Conservation (phyloP, 768 basidiomycete species). For the Tricholoma matsutake region DNA sequence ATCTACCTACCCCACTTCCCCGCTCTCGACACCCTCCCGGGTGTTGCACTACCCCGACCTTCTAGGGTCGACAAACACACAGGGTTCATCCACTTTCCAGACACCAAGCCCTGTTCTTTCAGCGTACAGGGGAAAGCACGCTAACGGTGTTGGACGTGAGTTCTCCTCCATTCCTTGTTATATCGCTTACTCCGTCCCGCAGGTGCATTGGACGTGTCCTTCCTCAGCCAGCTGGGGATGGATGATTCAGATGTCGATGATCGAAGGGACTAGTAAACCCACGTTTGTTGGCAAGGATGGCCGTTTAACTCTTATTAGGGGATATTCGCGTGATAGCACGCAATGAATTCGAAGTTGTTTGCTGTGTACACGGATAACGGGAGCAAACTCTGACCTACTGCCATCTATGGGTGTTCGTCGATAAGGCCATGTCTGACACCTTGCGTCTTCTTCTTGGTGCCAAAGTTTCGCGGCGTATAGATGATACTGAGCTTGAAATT, state of each 20-base stretch:
- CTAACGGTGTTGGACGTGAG: conserved; percentile 37
- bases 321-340: too few relatives aligned
- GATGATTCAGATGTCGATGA: neutral
- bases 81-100: conserved; percentile 31
- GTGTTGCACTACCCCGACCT: conserved; percentile 34
- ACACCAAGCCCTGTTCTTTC: conserved; percentile 43
- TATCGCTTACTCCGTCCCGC: neutral
- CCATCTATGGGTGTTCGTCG: too few relatives aligned
- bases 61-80: conserved; percentile 31
- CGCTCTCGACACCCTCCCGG: conserved; percentile 39
- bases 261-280: neutral
- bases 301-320: too few relatives aligned
- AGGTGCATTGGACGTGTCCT: conserved; percentile 42
- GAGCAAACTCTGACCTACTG: too few relatives aligned
- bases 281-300: neutral
- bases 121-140: conserved; percentile 41
- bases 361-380: too few relatives aligned
- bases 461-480: too few relatives aligned
- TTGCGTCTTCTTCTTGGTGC: too few relatives aligned
- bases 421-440: too few relatives aligned
- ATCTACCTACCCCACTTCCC: conserved; percentile 35
- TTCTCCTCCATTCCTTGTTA: neutral
- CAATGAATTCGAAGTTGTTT: too few relatives aligned
- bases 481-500: too few relatives aligned
- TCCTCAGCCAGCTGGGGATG: conserved; percentile 18